Percentiles rank a stretch among this genome's conserved stretches.
Evolutionary conservation across 2,329 filamentous ascomycete genomes (phyloP).

Genomic region (Huntiella savannae): DNA sequence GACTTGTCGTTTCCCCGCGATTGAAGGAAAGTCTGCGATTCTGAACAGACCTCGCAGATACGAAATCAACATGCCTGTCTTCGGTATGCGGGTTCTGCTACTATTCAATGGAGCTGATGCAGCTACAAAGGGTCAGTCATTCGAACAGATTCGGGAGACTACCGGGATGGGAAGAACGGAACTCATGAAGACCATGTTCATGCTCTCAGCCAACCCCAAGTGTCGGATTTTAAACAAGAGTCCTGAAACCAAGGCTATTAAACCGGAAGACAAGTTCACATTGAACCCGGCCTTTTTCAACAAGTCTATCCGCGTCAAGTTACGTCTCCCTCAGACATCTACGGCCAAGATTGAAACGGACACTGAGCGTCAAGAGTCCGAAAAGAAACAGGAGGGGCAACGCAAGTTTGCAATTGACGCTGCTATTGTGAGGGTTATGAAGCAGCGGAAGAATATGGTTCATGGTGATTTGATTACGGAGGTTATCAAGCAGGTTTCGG

Average conservation of each 20-base stretch:
- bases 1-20: constrained; percentile 54
- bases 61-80: constrained; percentile 81
- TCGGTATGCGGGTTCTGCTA: constrained; percentile 74
- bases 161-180: constrained; percentile 64
- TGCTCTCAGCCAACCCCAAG: constrained; percentile 66
- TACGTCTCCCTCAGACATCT: constrained; percentile 18
- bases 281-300: constrained; percentile 72
- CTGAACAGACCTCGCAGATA: constrained; percentile 52
- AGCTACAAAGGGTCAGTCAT: constrained; percentile 21
- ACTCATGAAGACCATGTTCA: constrained; percentile 59
- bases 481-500: constrained; percentile 47
- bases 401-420: constrained; percentile 55
- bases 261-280: constrained; percentile 55
- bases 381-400: constrained; percentile 56
- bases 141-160: constrained; percentile 63
- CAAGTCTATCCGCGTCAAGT: constrained; percentile 74
- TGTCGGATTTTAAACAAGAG: constrained; percentile 65
- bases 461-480: constrained; percentile 54
- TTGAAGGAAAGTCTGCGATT: constrained; percentile 46
- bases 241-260: constrained; percentile 59
- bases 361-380: constrained; percentile 48
- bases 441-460: constrained; percentile 53
- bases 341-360: constrained; percentile 72
- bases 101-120: constrained; percentile 48
- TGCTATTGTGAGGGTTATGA: constrained; percentile 67